Evolutionary conservation across 2,329 filamentous ascomycete genomes (phyloP).

Genomic region (Aspergillus sp.): DNA sequence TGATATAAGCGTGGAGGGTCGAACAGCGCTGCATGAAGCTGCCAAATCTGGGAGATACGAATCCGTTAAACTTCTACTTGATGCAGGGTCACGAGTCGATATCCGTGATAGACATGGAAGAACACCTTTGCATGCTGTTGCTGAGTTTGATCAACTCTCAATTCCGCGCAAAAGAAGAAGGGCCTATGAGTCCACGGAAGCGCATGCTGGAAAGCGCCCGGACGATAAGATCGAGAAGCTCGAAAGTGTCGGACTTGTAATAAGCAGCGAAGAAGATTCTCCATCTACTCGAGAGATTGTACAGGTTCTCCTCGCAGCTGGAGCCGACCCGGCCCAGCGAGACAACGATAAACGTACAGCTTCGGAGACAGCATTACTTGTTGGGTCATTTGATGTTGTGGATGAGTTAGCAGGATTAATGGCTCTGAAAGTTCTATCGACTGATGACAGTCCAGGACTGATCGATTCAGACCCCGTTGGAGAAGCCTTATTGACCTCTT

Average conservation of each 20-base stretch:
- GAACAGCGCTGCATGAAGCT: constrained; percentile 13
- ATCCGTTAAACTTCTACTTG: neutral
- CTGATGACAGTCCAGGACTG: neutral
- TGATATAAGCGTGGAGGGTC: constrained; percentile 1
- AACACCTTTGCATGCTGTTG: neutral
- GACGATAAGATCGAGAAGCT: neutral
- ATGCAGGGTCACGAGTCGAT: neutral
- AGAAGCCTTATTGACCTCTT: neutral
- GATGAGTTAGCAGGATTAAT: neutral
- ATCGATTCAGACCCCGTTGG: neutral
- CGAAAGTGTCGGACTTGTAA: neutral
- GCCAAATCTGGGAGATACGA: constrained; percentile 1
- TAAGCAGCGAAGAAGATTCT: neutral
- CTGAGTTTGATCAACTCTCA: neutral
- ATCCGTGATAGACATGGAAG: neutral
- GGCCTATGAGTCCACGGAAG: too few species aligned
- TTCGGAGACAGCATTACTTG: neutral
- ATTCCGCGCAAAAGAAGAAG: neutral
- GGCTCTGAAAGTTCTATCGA: neutral
- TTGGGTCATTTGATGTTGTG: neutral
- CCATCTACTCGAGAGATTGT: constrained; percentile 2
- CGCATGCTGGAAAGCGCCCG: too few species aligned
- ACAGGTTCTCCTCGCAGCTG: constrained; percentile 7
- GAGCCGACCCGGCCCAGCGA: neutral
- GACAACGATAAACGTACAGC: neutral